phyloP scores from a whole-genome alignment of 352 stramenopile genomes.

The Phytophthora kernoviae region DNA sequence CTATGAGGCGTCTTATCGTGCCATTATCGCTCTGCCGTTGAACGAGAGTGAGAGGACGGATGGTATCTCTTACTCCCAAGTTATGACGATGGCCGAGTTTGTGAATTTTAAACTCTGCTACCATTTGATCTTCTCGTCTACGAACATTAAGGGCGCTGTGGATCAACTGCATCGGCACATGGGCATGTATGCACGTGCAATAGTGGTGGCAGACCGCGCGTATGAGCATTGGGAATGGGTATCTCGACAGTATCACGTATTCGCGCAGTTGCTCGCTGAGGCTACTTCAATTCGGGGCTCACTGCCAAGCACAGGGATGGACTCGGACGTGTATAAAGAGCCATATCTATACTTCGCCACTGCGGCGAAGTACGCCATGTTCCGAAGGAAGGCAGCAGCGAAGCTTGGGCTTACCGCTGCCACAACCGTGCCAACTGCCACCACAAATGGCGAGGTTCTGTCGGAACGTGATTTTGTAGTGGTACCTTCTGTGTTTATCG shows the following conservation, averaged over 20 bases:
- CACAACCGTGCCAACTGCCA: constrained; percentile 16
- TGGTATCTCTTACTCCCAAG: constrained; percentile 55
- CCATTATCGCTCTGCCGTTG: constrained; percentile 60
- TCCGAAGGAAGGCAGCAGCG: constrained; percentile 65
- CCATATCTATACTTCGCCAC: constrained; percentile 88
- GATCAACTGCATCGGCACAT: constrained; percentile 88
- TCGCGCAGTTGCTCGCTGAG: constrained; percentile 81
- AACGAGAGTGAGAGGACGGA: constrained; percentile 47
- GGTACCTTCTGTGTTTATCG: constrained; percentile 73
- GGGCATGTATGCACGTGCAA: constrained; percentile 55
- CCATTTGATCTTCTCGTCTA: constrained; percentile 86
- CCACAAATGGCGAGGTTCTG: constrained; percentile 22
- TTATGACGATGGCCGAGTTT: constrained; percentile 87
- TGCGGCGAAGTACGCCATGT: constrained; percentile 84
- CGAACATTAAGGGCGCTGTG: constrained; percentile 83
- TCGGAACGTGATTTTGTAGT: constrained; percentile 68
- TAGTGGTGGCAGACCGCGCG: constrained; percentile 58
- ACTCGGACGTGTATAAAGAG: constrained; percentile 87
- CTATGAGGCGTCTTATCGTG: constrained; percentile 83
- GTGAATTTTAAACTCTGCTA: constrained; percentile 91
- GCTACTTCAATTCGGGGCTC: constrained; percentile 71
- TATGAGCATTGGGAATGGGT: constrained; percentile 90
- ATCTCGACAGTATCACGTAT: constrained; percentile 87
- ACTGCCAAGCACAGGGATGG: constrained; percentile 55
- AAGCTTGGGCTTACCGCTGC: constrained; percentile 54